Conservation (phyloP, 306 rosid genomes). For the Argentina anserina region DNA sequence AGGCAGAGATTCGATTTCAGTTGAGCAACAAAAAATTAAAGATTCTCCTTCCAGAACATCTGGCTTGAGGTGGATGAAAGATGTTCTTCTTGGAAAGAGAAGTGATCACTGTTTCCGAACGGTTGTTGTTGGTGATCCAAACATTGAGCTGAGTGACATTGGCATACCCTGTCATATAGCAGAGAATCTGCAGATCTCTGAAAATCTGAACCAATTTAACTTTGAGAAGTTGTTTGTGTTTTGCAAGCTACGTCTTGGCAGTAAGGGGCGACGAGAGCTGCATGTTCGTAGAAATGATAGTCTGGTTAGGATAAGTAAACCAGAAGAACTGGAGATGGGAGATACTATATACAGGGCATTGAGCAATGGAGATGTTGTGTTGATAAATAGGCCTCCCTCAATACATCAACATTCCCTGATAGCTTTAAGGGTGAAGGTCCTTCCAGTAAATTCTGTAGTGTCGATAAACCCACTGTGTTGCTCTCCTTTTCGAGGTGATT, state of each 20-base stretch:
- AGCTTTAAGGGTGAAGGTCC: slow-evolving; percentile 65
- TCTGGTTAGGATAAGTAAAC: slow-evolving; percentile 35
- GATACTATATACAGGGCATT: slow-evolving; percentile 73
- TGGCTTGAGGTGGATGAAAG: slow-evolving; percentile 94
- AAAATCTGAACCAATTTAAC: slow-evolving; percentile 62
- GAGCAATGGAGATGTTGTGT: slow-evolving; percentile 64
- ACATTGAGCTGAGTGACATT: slow-evolving; percentile 68
- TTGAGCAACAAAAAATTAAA: slow-evolving; percentile 45
- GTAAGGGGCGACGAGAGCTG: slow-evolving; percentile 54
- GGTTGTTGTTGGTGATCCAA: slow-evolving; percentile 91
- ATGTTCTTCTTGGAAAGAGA: slow-evolving; percentile 90
- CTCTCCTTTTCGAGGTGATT: slow-evolving; percentile 93
- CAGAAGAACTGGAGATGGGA: slow-evolving; percentile 54
- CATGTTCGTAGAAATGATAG: slow-evolving; percentile 55
- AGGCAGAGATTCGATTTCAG: slow-evolving; percentile 40
- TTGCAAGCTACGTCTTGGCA: slow-evolving; percentile 47
- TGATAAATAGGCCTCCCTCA: slow-evolving; percentile 95
- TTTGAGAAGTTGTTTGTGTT: slow-evolving; percentile 43
- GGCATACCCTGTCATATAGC: slow-evolving; percentile 85
- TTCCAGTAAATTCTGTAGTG: slow-evolving; percentile 60
- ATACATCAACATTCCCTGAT: slow-evolving; percentile 91
- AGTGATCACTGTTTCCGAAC: slow-evolving; percentile 73
- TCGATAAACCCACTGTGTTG: slow-evolving; percentile 86
- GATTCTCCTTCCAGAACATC: slow-evolving; percentile 68
- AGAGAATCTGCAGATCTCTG: slow-evolving; percentile 67